Base-by-base conservation (phyloP, 208 protist genomes). In the Leishmania aethiopica region DNA sequence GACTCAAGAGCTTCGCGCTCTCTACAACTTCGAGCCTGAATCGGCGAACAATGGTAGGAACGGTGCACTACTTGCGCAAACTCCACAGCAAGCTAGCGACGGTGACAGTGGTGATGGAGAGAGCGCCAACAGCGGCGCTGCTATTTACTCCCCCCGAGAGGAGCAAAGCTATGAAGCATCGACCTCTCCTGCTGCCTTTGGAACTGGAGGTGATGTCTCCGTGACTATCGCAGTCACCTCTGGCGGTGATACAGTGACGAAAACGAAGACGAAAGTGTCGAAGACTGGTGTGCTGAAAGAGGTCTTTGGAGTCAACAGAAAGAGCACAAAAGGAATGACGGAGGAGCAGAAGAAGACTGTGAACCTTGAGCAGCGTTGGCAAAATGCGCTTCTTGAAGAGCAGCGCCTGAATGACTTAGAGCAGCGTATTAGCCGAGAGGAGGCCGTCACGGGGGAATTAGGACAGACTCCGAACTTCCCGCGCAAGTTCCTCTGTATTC, bases 401-500 rank as follows among this genome's bases (percentile, higher is more conserved):
- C 79, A 89, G 82, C 91, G 93, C 35, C 85, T 96, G 32, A 89
- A 93, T 69, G 80, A 84, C 51, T 80, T 95, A 28, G 84, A 93
- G 40, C 22, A 40, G 32, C 86, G 84, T 55, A 45, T 93, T 45
- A 67, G 8, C n/a, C 35, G 84, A 22, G 82, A 84, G n/a, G 86
- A 89, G 75, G 70, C 49, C n/a, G 19, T 60, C 7, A 88, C 81
- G 15, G 22, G 5, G 1, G 74, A 75, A 35, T 4, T 87, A 10
- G 78, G 78, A 19, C 74, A 86, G n/a, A 28, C 45, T 64, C 87
- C 93, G 1, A 96, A 96, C 76, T 94, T 96, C 72, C 93, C 93
- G 19, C 93, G 76, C 8, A 94, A 89, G 71, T 89, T 96, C 66
- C 83, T 96, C 51, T 96, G 90, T 77, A 89, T 96, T 45, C 83